Base-by-base conservation (phyloP, 805 yeast genomes). In the Pichia paraexigua region DNA sequence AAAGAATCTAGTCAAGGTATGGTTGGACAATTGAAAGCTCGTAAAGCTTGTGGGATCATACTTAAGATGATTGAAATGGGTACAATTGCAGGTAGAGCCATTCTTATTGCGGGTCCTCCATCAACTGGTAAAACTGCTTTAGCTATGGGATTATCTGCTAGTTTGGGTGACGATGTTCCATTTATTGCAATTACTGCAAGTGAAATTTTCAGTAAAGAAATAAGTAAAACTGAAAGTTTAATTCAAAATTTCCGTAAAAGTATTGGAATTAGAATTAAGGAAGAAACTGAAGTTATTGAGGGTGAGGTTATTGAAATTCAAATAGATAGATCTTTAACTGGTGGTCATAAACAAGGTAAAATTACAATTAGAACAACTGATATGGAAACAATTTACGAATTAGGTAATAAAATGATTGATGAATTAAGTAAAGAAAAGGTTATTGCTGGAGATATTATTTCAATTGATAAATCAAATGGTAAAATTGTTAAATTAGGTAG, bases 121-220 rank as follows among this genome's bases (percentile, higher is more conserved):
- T 97, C 98, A 0, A 92, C 98, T 7, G 99, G 99, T 65, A 94
- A 94, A 67, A 94, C 99, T 3, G 99, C 99, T 1, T 77, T 94
- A 62, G 98, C 98, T 0, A 76, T 94, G 61, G 99, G 97, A 1
- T 83, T 94, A 51, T 88, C 97, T 4, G 98, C 94, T 67, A 97
- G 89, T 66, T 75, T 94, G 60, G 99, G 99, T 5, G 94, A 95
- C 41, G 90, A 92, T 64, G 98, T 94, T 50, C 99, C 99, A 45
- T 94, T 94, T 66, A 91, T 97, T 63, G 98, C 98, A 5, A 83
- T 94, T 61, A 97, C 95, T 24, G 99, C 97, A 40, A 81, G 90
- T 53, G 99, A 94, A 70, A 74, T 94, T 54, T 94, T 83, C 63
- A 85, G 95, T 13, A 95, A 95, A n/a, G 99, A 94, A 66, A 92